phyloP scores from a whole-genome alignment of 164 flowering plant genomes.

The Houttuynia cordata region DNA sequence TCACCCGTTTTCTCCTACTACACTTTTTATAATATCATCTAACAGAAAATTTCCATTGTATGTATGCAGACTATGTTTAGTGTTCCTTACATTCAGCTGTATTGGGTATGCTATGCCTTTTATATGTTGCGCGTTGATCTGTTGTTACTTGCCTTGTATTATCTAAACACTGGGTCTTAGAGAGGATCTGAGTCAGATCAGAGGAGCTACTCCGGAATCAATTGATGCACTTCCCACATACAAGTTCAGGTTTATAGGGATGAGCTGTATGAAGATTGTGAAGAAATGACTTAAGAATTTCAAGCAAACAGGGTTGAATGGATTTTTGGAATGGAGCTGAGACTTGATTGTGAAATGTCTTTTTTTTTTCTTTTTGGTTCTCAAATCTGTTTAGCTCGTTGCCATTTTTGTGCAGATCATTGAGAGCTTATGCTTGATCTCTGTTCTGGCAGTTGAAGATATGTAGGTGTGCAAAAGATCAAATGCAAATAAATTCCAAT shows the following conservation, averaged over 20 bases:
- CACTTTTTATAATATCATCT: background rate
- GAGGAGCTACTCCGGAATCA: slow-evolving; percentile 78
- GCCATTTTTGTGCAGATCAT: no score
- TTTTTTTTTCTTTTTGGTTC: no score
- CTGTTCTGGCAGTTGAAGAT: no score
- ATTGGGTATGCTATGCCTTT: slow-evolving; percentile 98
- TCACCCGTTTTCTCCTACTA: background rate
- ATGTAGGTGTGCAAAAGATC: no score
- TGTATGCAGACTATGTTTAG: slow-evolving; percentile 76
- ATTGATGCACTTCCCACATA: slow-evolving; percentile 72
- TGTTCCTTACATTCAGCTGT: slow-evolving; percentile 83
- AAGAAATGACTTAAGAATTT: no score
- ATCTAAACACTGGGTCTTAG: slow-evolving; percentile 66
- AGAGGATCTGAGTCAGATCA: slow-evolving; percentile 55
- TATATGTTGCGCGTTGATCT: slow-evolving; percentile 78
- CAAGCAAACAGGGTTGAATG: no score
- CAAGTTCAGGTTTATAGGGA: slow-evolving; percentile 59
- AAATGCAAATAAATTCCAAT: no score
- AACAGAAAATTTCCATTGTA: background rate
- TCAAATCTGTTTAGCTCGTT: no score
- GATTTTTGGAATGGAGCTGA: no score
- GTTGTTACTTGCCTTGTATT: slow-evolving; percentile 96
- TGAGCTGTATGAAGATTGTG: no score
- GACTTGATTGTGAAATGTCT: no score
- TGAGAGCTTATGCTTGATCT: no score